Percentiles rank a stretch among this genome's conserved stretches.
phyloP scores from a whole-genome alignment of 106 monocot species.

The Gastrodia elata region DNA sequence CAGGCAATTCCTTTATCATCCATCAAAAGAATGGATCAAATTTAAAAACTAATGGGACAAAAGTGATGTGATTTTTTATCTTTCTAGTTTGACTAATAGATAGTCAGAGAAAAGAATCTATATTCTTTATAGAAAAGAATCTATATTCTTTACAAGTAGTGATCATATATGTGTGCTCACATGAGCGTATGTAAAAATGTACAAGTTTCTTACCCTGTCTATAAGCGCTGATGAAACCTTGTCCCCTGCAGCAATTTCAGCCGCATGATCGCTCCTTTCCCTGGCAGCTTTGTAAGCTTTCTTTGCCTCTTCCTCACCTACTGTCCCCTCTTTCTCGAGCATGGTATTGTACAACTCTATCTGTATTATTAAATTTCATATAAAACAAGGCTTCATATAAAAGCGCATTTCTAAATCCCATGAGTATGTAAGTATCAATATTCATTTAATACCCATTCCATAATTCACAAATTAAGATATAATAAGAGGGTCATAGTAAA shows the following conservation, averaged over 20 bases:
- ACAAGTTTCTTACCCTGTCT: conserved; percentile 43
- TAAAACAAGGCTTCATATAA: neutral
- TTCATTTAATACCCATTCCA: no score
- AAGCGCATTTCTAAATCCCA: neutral
- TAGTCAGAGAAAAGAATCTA: no score
- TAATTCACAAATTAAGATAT: no score
- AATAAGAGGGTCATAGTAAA: neutral
- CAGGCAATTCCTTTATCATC: no score
- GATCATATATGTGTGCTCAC: no score
- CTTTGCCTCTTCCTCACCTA: conserved; percentile 94
- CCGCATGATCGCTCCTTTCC: conserved; percentile 45
- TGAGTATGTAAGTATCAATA: no score
- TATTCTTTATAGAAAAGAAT: no score
- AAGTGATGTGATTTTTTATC: no score
- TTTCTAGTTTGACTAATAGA: no score
- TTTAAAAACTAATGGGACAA: no score
- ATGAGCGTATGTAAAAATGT: neutral
- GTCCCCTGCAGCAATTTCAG: conserved; percentile 45
- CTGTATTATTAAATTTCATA: conserved; percentile 22
- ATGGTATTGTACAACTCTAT: conserved; percentile 78
- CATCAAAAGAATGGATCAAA: no score
- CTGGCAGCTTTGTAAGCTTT: conserved; percentile 78
- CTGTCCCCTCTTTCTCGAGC: conserved; percentile 83
- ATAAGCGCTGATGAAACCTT: conserved; percentile 75
- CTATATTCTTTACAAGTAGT: no score